These are phyloP conservation scores for Barbarea vulgaris DNA, from an alignment of 345 rosid genomes.

Conservation along the genomic window DNA sequence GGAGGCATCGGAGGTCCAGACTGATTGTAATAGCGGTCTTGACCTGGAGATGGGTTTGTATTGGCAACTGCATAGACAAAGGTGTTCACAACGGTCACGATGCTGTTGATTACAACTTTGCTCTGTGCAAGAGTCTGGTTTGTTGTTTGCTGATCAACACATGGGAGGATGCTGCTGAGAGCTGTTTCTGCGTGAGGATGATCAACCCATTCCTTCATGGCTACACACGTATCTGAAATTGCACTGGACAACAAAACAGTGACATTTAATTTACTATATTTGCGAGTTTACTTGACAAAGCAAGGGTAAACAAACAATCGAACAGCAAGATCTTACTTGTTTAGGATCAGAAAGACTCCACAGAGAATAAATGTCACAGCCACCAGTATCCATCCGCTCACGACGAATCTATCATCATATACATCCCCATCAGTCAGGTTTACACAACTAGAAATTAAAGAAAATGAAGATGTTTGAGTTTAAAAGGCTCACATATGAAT, in stretches of 20 bases:
- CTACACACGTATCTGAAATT: conserved; percentile 83
- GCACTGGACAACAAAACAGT: conserved; percentile 51
- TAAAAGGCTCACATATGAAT: conserved; percentile 66
- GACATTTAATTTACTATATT: background rate
- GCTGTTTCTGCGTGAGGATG: conserved; percentile 88
- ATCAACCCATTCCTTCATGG: conserved; percentile 95
- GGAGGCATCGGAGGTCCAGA: conserved; percentile 91
- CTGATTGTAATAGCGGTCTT: conserved; percentile 66
- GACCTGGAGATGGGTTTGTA: conserved; percentile 63
- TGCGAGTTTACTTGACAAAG: background rate
- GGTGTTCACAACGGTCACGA: conserved; percentile 79
- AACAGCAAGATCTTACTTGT: conserved; percentile 61
- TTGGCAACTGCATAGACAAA: conserved; percentile 79
- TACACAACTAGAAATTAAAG: background rate
- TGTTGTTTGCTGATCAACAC: conserved; percentile 89
- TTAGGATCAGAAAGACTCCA: conserved; percentile 76
- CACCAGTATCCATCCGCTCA: conserved; percentile 92
- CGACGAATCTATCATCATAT: conserved; percentile 60
- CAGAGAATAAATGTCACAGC: conserved; percentile 84
- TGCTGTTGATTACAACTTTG: conserved; percentile 81
- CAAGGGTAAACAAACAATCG: conserved; percentile 2
- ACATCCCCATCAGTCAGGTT: conserved; percentile 16
- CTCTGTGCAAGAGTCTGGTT: conserved; percentile 85
- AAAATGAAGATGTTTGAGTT: conserved; percentile 12
- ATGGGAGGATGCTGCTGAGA: conserved; percentile 89